Evolutionary conservation across 345 rosid genomes (phyloP).

Genomic region (Brassica napus): DNA sequence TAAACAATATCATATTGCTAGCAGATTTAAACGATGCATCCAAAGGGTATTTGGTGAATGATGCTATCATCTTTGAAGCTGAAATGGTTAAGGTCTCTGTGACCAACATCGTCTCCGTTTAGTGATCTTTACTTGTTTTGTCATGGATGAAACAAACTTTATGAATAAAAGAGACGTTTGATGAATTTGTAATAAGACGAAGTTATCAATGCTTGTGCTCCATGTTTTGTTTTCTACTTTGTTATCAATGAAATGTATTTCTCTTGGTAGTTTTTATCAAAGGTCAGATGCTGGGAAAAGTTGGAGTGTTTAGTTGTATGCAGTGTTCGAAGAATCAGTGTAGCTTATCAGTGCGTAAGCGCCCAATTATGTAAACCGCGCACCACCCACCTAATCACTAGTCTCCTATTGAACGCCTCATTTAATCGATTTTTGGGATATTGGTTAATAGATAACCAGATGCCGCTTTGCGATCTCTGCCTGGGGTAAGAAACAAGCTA

Average conservation of each 20-base stretch:
- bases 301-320: neutral
- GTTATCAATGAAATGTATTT: slow-evolving; percentile 8
- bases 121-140: neutral
- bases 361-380: too few relatives aligned
- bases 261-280: neutral
- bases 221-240: neutral
- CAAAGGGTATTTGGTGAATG: slow-evolving; percentile 40
- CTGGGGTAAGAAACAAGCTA: too few relatives aligned
- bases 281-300: neutral
- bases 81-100: slow-evolving; percentile 33
- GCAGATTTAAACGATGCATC: slow-evolving; percentile 17
- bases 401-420: too few relatives aligned
- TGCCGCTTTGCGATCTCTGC: too few relatives aligned
- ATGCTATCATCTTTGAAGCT: slow-evolving; percentile 46
- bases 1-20: neutral
- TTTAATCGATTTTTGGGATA: too few relatives aligned
- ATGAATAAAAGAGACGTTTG: slow-evolving; percentile 10
- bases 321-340: too few relatives aligned
- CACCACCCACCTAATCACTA: too few relatives aligned
- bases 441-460: too few relatives aligned
- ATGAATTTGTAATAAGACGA: slow-evolving; percentile 10
- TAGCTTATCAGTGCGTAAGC: too few relatives aligned
- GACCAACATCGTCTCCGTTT: slow-evolving; percentile 10
- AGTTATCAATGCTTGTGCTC: slow-evolving; percentile 2
- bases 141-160: neutral